Evolutionary conservation across 1,284 basidiomycete species (phyloP).

Genomic region (Ustilago tritici): DNA sequence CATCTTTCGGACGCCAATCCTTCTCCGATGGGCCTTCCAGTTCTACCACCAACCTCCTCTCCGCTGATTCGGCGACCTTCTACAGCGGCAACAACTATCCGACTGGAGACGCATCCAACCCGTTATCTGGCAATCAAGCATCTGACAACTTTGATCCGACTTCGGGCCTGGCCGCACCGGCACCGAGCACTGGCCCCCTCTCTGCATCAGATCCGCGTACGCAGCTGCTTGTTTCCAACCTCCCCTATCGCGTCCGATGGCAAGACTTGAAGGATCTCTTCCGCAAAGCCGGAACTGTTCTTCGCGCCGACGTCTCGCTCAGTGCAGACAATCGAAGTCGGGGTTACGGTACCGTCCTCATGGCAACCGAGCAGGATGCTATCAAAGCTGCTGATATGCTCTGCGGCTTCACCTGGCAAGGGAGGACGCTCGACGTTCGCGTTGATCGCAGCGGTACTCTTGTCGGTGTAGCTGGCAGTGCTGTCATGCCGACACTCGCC

Average conservation of each 20-base stretch:
- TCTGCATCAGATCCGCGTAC: slow-evolving; percentile 80
- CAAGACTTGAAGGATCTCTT: slow-evolving; percentile 71
- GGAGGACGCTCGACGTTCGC: slow-evolving; percentile 63
- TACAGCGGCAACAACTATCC: slow-evolving; percentile 12
- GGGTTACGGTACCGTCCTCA: slow-evolving; percentile 65
- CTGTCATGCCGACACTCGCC: slow-evolving; percentile 29
- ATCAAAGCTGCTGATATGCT: slow-evolving; percentile 69
- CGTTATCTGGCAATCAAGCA: not conserved
- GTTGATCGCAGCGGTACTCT: slow-evolving; percentile 62
- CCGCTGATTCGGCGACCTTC: slow-evolving; percentile 16
- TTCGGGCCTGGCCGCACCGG: slow-evolving; percentile 1
- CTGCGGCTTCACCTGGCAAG: slow-evolving; percentile 70
- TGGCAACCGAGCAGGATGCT: slow-evolving; percentile 69
- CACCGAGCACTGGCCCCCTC: slow-evolving; percentile 51
- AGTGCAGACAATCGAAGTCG: slow-evolving; percentile 66
- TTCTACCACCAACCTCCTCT: slow-evolving; percentile 17
- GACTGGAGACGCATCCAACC: slow-evolving; percentile 2
- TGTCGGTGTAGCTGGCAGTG: slow-evolving; percentile 44
- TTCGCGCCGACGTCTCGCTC: slow-evolving; percentile 70
- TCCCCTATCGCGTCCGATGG: slow-evolving; percentile 70
- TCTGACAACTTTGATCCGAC: not conserved
- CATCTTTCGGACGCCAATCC: slow-evolving; percentile 49
- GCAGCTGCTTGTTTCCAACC: slow-evolving; percentile 72
- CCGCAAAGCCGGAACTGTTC: slow-evolving; percentile 70
- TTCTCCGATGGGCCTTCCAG: slow-evolving; percentile 46